Percentiles rank a stretch among this genome's conserved stretches.
phyloP scores from a whole-genome alignment of 192 early-diverging fungal genomes.

The Dimargaris cristalligena region DNA sequence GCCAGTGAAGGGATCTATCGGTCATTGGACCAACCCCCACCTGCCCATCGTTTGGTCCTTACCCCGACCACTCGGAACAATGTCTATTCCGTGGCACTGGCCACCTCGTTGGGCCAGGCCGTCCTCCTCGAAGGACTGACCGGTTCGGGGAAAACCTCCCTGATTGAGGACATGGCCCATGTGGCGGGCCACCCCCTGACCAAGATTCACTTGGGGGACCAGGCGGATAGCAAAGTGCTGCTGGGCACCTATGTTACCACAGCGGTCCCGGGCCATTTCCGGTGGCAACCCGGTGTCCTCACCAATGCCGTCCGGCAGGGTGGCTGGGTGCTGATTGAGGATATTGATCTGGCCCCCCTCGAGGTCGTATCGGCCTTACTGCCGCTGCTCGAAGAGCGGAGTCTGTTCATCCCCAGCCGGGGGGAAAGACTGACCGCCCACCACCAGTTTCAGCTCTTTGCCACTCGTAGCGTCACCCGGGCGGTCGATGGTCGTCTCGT shows the following conservation, averaged over 20 bases:
- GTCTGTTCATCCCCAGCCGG: conserved; percentile 77
- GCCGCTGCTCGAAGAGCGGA: conserved; percentile 78
- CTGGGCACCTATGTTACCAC: conserved; percentile 92
- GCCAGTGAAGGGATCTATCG: conserved; percentile 8
- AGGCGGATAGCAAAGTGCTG: conserved; percentile 86
- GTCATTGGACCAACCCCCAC: conserved; percentile 10
- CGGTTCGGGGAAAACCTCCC: conserved; percentile 77
- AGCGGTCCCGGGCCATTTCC: conserved; percentile 79
- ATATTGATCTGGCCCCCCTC: conserved; percentile 86
- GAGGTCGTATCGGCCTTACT: conserved; percentile 84
- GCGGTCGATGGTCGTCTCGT: conserved; percentile 29
- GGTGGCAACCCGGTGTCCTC: conserved; percentile 87
- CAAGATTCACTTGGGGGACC: conserved; percentile 90
- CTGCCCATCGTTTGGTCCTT: conserved; percentile 28
- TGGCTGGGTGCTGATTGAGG: conserved; percentile 92
- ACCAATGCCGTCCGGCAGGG: conserved; percentile 80
- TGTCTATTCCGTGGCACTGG: conserved; percentile 65
- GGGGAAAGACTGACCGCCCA: conserved; percentile 75
- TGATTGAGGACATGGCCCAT: conserved; percentile 75
- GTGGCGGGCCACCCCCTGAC: conserved; percentile 67
- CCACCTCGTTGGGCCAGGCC: conserved; percentile 68
- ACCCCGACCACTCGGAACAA: conserved; percentile 63
- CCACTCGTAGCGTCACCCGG: conserved; percentile 48
- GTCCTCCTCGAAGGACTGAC: conserved; percentile 72
- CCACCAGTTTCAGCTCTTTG: conserved; percentile 81